Evolutionary conservation across 1,139 yeast species (phyloP).

Genomic region (Geotrichum citri-aurantii): DNA sequence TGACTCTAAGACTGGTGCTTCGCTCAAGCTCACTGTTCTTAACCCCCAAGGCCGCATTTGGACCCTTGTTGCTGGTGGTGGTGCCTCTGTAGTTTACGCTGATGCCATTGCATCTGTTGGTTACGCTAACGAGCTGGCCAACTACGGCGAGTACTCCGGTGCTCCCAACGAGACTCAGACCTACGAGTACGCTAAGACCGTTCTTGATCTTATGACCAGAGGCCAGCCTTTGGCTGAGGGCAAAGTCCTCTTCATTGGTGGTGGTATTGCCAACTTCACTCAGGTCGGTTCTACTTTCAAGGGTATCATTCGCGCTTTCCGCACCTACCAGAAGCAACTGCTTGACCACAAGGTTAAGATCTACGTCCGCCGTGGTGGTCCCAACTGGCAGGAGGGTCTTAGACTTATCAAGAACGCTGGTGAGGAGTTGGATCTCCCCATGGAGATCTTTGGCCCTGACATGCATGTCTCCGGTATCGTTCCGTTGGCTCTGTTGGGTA

Average conservation of each 20-base stretch:
- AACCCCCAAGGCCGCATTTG: slow-evolving; percentile 43
- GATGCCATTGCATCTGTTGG: slow-evolving; percentile 46
- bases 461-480: slow-evolving; percentile 47
- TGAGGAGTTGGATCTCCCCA: slow-evolving; percentile 42
- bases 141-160: slow-evolving; percentile 46
- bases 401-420: slow-evolving; percentile 43
- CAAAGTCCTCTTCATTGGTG: slow-evolving; percentile 43
- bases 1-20: slow-evolving; percentile 46
- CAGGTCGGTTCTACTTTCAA: slow-evolving; percentile 46
- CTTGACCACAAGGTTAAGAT: slow-evolving; percentile 41
- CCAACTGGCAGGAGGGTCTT: slow-evolving; percentile 47
- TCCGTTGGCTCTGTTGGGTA: slow-evolving; percentile 39
- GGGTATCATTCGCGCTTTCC: slow-evolving; percentile 45
- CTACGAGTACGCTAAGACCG: slow-evolving; percentile 45
- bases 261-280: slow-evolving; percentile 46
- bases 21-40: slow-evolving; percentile 42
- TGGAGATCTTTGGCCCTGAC: slow-evolving; percentile 48
- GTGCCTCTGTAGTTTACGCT: slow-evolving; percentile 44
- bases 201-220: slow-evolving; percentile 44
- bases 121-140: slow-evolving; percentile 41
- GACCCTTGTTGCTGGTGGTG: slow-evolving; percentile 35
- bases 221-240: slow-evolving; percentile 40
- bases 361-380: slow-evolving; percentile 45
- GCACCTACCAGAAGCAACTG: slow-evolving; percentile 38
- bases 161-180: slow-evolving; percentile 43